Conservation (phyloP, 2,329 filamentous ascomycete species). For the Beauveria pseudobassiana region DNA sequence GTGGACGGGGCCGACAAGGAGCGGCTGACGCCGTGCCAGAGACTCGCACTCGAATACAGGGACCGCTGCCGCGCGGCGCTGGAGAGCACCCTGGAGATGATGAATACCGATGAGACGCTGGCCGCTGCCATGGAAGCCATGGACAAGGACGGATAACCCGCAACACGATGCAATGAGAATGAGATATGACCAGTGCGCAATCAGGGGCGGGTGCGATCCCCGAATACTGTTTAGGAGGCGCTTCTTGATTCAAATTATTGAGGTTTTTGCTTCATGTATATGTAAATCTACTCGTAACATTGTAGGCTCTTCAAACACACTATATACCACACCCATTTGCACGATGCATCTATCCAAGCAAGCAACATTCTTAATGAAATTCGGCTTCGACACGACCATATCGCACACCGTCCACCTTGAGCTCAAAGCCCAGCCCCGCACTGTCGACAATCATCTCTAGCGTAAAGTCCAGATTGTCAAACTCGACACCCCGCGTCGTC, state of each 20-base stretch:
- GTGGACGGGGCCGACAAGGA: slow-evolving; percentile 31
- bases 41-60: slow-evolving; percentile 42
- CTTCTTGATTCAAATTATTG: background rate
- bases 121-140: slow-evolving; percentile 13
- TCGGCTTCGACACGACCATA: slow-evolving; percentile 74
- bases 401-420: slow-evolving; percentile 69
- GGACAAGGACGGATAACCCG: background rate
- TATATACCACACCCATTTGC: background rate
- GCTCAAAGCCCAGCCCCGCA: slow-evolving; percentile 67
- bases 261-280: background rate
- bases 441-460: slow-evolving; percentile 78
- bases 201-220: background rate
- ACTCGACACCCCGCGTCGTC: slow-evolving; percentile 72
- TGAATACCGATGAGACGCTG: slow-evolving; percentile 25
- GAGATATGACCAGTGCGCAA: background rate
- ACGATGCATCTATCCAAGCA: background rate
- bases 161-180: background rate
- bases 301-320: background rate
- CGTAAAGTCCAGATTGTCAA: slow-evolving; percentile 75
- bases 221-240: background rate
- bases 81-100: slow-evolving; percentile 34
- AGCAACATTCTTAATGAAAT: slow-evolving; percentile 48
- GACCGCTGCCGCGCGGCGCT: slow-evolving; percentile 41
- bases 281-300: background rate
- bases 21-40: slow-evolving; percentile 36